phyloP scores from a whole-genome alignment of 169 alveolate genomes.

The Amoebophrya sp. region DNA sequence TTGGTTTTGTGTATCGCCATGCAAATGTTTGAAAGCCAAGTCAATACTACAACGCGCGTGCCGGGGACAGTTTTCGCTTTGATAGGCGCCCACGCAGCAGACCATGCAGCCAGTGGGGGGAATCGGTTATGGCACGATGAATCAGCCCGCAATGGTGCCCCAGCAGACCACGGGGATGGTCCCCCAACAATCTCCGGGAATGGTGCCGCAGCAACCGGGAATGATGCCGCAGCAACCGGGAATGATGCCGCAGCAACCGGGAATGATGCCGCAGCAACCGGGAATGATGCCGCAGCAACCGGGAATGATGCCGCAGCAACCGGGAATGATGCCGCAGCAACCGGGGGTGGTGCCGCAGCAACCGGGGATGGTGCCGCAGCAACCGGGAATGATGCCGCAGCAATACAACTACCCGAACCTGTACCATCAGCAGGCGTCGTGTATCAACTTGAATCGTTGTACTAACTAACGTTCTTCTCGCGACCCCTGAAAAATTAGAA shows the following conservation, averaged over 20 bases:
- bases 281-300: neutral
- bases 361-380: neutral
- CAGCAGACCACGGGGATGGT: neutral
- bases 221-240: neutral
- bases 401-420: neutral
- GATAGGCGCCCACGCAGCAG: neutral
- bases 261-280: neutral
- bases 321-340: neutral
- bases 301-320: neutral
- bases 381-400: neutral
- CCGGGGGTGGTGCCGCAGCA: neutral
- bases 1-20: neutral
- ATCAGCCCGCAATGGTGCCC: neutral
- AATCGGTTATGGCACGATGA: no score
- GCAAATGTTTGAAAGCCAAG: neutral
- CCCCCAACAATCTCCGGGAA: neutral
- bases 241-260: neutral
- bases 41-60: neutral
- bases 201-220: neutral
- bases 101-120: no score
- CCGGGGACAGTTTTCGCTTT: neutral
- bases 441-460: no score
- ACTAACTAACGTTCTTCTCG: no score
- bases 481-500: no score
- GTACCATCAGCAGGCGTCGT: no score